These are phyloP conservation scores for Rubus parviflorus DNA, from an alignment of 306 rosid genomes.

Conservation along the genomic window DNA sequence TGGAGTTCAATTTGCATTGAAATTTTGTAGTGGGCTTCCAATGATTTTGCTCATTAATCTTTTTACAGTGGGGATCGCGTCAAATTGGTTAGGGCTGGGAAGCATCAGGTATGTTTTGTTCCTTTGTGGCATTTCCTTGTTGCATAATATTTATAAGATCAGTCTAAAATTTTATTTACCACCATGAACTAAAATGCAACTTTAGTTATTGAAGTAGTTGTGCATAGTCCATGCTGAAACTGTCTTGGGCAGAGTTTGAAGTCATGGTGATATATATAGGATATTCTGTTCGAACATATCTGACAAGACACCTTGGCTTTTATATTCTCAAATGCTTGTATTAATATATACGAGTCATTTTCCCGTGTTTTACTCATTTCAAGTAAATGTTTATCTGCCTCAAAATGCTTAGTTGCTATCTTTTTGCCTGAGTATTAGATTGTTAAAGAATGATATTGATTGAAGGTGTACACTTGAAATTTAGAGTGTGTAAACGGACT, in stretches of 20 bases:
- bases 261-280: background rate
- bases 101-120: constrained; percentile 71
- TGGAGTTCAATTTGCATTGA: constrained; percentile 7
- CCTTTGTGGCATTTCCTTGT: constrained; percentile 15
- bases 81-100: constrained; percentile 87
- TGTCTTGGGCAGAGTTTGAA: background rate
- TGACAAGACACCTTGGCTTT: background rate
- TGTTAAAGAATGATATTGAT: background rate
- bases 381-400: background rate
- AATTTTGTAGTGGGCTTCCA: constrained; percentile 20
- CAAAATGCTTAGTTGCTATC: constrained; percentile 5
- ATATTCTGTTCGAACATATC: background rate
- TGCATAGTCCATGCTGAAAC: background rate
- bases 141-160: background rate
- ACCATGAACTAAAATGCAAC: constrained; percentile 8
- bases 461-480: background rate
- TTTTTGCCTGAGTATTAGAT: constrained; percentile 4
- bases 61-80: constrained; percentile 75
- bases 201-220: background rate
- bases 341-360: background rate
- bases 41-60: constrained; percentile 14
- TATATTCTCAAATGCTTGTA: background rate
- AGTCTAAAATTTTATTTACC: background rate
- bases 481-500: constrained; percentile 6
- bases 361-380: background rate